Percentiles rank a stretch among this genome's conserved stretches.
Evolutionary conservation across 2,329 filamentous ascomycete genomes (phyloP).

Genomic region (Aschersonia sp.): DNA sequence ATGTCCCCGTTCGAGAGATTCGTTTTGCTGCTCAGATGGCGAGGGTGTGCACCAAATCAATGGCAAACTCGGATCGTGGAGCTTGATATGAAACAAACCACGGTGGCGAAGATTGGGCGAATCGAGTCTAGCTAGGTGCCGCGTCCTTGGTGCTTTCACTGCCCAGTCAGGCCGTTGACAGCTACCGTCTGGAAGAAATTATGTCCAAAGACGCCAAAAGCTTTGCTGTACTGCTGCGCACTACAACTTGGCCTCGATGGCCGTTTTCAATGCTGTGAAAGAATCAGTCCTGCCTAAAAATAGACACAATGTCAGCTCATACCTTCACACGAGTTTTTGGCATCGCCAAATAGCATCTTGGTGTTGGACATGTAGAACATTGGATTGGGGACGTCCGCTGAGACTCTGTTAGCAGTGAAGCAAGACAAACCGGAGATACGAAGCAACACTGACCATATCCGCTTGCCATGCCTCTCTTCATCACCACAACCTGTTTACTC

Average conservation of each 20-base stretch:
- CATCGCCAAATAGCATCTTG: constrained; percentile 86
- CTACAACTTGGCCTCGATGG: constrained; percentile 8
- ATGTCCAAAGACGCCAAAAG: too few species aligned
- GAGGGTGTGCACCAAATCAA: too few species aligned
- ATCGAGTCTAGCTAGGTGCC: too few species aligned
- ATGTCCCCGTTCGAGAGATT: too few species aligned
- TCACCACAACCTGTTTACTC: constrained; percentile 82
- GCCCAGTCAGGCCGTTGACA: not conserved
- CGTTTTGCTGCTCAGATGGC: too few species aligned
- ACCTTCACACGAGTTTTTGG: constrained; percentile 72
- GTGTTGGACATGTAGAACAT: constrained; percentile 89
- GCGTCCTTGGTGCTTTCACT: too few species aligned
- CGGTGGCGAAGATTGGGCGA: too few species aligned
- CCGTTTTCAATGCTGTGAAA: constrained; percentile 6
- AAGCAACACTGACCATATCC: constrained; percentile 54
- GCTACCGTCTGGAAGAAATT: not conserved
- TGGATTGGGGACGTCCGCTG: constrained; percentile 78
- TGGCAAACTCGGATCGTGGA: too few species aligned
- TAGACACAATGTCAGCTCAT: constrained; percentile 13
- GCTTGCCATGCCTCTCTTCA: constrained; percentile 83
- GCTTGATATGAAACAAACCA: too few species aligned
- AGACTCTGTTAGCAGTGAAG: constrained; percentile 6
- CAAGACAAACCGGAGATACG: not conserved
- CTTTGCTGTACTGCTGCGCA: not conserved
- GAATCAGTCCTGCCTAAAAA: constrained; percentile 5